Percentiles rank a stretch among this genome's conserved stretches.
Evolutionary conservation across 1,284 basidiomycete genomes (phyloP).

Genomic region (Gomphus bonarii): DNA sequence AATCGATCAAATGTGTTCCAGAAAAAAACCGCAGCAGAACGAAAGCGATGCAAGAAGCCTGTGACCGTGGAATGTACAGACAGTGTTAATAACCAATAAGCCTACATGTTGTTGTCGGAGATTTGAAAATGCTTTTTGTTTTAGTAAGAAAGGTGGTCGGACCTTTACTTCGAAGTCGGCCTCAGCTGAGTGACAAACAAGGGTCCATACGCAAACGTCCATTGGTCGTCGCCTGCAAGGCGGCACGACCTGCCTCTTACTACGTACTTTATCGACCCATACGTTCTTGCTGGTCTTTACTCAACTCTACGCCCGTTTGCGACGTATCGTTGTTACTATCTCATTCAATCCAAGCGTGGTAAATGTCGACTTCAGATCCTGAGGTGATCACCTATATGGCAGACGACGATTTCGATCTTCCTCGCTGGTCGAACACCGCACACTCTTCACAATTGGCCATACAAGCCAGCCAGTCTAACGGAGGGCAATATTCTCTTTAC

Average conservation of each 20-base stretch:
- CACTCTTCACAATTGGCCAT: constrained; percentile 44
- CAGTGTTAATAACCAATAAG: too few relatives aligned
- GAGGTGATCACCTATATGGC: constrained; percentile 13
- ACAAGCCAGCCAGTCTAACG: constrained; percentile 42
- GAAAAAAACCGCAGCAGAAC: too few relatives aligned
- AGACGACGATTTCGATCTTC: constrained; percentile 57
- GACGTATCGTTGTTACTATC: background rate
- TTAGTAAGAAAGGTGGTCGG: too few relatives aligned
- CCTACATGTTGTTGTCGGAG: too few relatives aligned
- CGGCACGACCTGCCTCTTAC: constrained; percentile 6
- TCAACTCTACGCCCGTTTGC: background rate
- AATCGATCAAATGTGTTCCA: too few relatives aligned
- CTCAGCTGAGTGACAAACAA: constrained; percentile 8
- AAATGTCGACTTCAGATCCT: constrained; percentile 17
- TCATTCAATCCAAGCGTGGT: background rate
- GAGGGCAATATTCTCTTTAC: constrained; percentile 31
- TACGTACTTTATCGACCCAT: background rate
- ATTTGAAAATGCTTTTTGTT: too few relatives aligned
- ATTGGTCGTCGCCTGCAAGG: constrained; percentile 8
- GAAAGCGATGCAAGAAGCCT: too few relatives aligned
- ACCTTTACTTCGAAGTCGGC: background rate
- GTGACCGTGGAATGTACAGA: too few relatives aligned
- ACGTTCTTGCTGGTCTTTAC: background rate
- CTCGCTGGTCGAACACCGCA: constrained; percentile 53
- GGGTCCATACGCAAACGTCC: constrained; percentile 5